Percentiles rank a stretch among this genome's conserved stretches.
phyloP scores from a whole-genome alignment of 495 filamentous ascomycete species.

The Penicillium macrosclerotiorum region DNA sequence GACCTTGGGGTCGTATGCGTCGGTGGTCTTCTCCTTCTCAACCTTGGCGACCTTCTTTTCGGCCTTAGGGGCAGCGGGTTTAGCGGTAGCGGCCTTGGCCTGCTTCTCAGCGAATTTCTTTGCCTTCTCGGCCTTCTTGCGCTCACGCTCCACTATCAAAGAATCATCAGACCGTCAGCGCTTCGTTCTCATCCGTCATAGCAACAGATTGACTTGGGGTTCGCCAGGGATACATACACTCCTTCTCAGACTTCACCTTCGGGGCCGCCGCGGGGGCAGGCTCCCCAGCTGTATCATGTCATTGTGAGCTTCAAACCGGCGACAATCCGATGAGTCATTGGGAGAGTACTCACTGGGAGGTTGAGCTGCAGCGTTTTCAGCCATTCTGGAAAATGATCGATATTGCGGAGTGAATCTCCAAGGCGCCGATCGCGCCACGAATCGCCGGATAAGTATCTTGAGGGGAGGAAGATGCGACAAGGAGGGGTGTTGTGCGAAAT shows the following conservation, averaged over 20 bases:
- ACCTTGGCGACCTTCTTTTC: conserved; percentile 54
- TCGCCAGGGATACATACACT: conserved; percentile 37
- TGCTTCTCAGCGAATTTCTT: conserved; percentile 61
- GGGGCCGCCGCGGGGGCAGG: conserved; percentile 46
- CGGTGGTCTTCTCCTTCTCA: conserved; percentile 51
- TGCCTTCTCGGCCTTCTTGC: conserved; percentile 58
- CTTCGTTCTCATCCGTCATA: neutral
- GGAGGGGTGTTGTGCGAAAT: conserved; percentile 36
- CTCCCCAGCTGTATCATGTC: conserved; percentile 45
- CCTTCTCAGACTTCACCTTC: conserved; percentile 62
- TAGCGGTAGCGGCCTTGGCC: conserved; percentile 44
- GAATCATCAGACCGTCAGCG: conserved; percentile 18
- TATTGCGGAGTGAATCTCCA: conserved; percentile 45
- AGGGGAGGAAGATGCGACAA: conserved; percentile 22
- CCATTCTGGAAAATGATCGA: conserved; percentile 55
- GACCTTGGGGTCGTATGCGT: conserved; percentile 55
- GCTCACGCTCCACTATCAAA: conserved; percentile 51
- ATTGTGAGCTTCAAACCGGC: conserved; percentile 7
- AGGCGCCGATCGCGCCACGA: conserved; percentile 51
- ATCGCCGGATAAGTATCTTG: conserved; percentile 50
- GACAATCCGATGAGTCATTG: conserved; percentile 18
- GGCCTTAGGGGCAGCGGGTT: conserved; percentile 46
- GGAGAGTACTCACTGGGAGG: conserved; percentile 47
- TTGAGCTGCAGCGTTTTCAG: conserved; percentile 55
- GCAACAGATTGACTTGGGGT: neutral